Base-by-base conservation (phyloP, 495 filamentous ascomycete genomes). In the Evansstolkia leycettana region DNA sequence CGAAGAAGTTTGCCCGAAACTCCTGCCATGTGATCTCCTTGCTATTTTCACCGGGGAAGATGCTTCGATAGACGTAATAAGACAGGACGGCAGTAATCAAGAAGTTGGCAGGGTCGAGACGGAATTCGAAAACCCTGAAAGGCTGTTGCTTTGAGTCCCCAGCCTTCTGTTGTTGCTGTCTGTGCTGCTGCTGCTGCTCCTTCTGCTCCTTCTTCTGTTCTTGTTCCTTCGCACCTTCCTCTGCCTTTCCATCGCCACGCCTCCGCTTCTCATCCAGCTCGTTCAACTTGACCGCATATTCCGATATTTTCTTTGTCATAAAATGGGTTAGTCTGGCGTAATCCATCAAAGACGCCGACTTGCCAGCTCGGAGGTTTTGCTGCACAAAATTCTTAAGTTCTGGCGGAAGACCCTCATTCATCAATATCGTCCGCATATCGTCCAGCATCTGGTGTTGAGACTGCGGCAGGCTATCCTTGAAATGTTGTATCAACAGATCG, bases 11-110 rank as follows among this genome's bases (percentile, higher is more conserved):
- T 42, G 75, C 82, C 29, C 79, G 68, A 55, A 96, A 83, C 56
- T 96, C 92, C 64, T 98, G 89, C 84, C 86, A 98, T 28, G 90
- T 95, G 39, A 98, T 94, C 47, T 95, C 88, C 31, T 72, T 71
- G 28, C 69, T 62, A 36, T 64, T 64, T 37, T 93, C 84, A 9
- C 69, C 71, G 17, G 84, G 72, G 33, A 74, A 65, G 14, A 82
- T 45, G 35, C 69, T 69, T 9, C 69, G 66, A 46, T 76, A 78
- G 36, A 73, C 45, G 31, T 78, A 60, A 47, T 79, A 88, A 7
- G 76, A 58, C 6, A 81, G 48, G 36, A 87, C 60, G 5, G 69
- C 53, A 28, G 66, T 63, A 8, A 75, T 50, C 12, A 80, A 41
- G 40, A 76, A 62, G 11, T 71, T 70, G 28, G 54, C 55, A 24